A percentile compares a stretch with the other conserved stretches of the same genome.
These are phyloP conservation scores for Pyrus pyrifolia DNA, from an alignment of 306 rosid species.

Conservation along the genomic window DNA sequence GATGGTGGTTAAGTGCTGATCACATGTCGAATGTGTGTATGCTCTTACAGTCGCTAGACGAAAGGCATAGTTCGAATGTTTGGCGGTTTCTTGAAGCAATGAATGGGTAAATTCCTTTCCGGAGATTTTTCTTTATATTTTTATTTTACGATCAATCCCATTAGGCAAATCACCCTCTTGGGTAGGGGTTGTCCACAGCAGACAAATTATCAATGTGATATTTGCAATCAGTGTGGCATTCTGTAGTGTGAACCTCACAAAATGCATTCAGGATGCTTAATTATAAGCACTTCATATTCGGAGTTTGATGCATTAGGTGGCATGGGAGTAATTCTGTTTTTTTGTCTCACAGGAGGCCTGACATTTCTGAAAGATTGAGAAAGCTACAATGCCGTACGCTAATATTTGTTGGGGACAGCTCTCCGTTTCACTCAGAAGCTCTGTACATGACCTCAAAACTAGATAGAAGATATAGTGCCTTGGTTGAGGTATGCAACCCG, in stretches of 20 bases:
- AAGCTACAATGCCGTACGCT: slow-evolving; percentile 82
- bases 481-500: slow-evolving; percentile 65
- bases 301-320: neutral
- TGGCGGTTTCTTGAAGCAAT: slow-evolving; percentile 95
- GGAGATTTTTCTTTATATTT: neutral
- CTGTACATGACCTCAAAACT: slow-evolving; percentile 77
- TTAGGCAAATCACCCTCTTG: neutral
- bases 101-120: slow-evolving; percentile 50
- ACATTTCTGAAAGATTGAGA: slow-evolving; percentile 62
- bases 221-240: neutral
- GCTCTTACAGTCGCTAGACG: slow-evolving; percentile 65
- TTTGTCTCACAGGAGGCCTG: slow-evolving; percentile 59
- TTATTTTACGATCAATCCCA: neutral
- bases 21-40: slow-evolving; percentile 18
- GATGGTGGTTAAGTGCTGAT: slow-evolving; percentile 13
- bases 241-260: neutral
- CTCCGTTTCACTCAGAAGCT: slow-evolving; percentile 77
- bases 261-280: neutral
- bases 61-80: slow-evolving; percentile 72
- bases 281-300: neutral
- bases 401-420: slow-evolving; percentile 85
- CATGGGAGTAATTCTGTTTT: neutral
- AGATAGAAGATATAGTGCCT: slow-evolving; percentile 79
- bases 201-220: neutral
- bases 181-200: neutral